Base-by-base conservation (phyloP, 257 asterid species). In the Nicotiana attenuata region DNA sequence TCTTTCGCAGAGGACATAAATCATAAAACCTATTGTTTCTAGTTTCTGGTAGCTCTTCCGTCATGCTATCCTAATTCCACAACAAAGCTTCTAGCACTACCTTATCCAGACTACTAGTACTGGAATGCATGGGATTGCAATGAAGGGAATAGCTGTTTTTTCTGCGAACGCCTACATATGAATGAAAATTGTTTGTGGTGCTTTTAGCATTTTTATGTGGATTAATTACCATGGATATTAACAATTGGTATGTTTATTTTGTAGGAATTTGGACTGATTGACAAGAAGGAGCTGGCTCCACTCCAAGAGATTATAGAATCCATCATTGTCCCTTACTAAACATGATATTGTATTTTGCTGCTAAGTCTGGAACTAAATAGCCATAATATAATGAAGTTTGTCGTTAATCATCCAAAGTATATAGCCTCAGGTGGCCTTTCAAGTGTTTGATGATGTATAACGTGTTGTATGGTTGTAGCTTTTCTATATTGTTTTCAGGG, bases 221-320 rank as follows among this genome's bases (percentile, higher is more conserved):
- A 47, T 56, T 56, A n/a, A 19, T 19, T 56, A 19, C 24, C 24
- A 19, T 16, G 63, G 63, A 56, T 41, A 15, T 0, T 7, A 50
- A 73, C 50, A 50, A 15, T 47, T 73, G 41, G 4, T 22, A 15
- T 63, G 16, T 80, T 17, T 29, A 19, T 76, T 35, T 5, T 88
- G 92, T 91, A 94, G 98, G 98, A 94, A 86, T 94, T 94, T 82
- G 85, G 86, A 73, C 91, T 94, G 92, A 93, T 93, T 28, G 97
- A 91, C 88, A 94, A 90, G 92, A 91, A 89, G 93, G 98, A 94
- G 85, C 92, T 94, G 68, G 97, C 98, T 82, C 98, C 97, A 13
- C 92, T 94, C 65, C 93, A 92, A 81, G 97, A 94, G 86, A 93
- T 93, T 81, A 89, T 94, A 77, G 96, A 94, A 81, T 89, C 97